phyloP scores from a whole-genome alignment of 805 yeast genomes.

The Monosporozyma servazzii region DNA sequence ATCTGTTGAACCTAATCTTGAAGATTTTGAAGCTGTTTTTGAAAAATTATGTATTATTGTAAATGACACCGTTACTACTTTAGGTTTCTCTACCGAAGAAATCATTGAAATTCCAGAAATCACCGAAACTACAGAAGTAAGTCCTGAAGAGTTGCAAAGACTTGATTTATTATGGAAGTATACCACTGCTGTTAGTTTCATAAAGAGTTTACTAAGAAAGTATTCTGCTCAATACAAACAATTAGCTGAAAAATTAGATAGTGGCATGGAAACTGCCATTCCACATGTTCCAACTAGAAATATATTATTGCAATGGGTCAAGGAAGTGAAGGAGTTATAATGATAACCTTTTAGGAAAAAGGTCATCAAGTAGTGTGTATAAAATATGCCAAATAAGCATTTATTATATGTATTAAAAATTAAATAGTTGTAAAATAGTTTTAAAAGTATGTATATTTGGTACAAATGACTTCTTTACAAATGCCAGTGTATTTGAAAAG shows the following conservation, averaged over 20 bases:
- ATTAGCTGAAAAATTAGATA: slow-evolving; percentile 25
- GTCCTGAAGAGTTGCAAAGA: slow-evolving; percentile 22
- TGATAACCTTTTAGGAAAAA: neutral
- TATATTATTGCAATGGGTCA: slow-evolving; percentile 28
- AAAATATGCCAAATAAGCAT: neutral
- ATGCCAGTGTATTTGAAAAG: neutral
- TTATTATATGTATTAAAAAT: neutral
- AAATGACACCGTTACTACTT: slow-evolving; percentile 12
- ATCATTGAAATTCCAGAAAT: slow-evolving; percentile 13
- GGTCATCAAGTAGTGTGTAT: neutral
- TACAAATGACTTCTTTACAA: neutral
- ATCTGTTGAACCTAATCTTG: slow-evolving; percentile 20
- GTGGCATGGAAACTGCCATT: slow-evolving; percentile 28
- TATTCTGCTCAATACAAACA: slow-evolving; percentile 36
- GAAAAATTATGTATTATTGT: slow-evolving; percentile 20
- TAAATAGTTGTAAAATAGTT: neutral
- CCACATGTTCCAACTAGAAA: slow-evolving; percentile 27
- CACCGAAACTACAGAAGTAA: slow-evolving; percentile 19
- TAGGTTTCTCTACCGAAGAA: slow-evolving; percentile 13
- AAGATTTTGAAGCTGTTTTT: slow-evolving; percentile 24
- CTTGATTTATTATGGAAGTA: slow-evolving; percentile 37
- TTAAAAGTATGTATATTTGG: neutral
- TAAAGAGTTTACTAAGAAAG: slow-evolving; percentile 35
- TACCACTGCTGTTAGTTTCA: slow-evolving; percentile 29
- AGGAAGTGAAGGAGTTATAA: slow-evolving; percentile 23